Evolutionary conservation across 169 alveolate species (phyloP).

Genomic region (Fabrea salina): DNA sequence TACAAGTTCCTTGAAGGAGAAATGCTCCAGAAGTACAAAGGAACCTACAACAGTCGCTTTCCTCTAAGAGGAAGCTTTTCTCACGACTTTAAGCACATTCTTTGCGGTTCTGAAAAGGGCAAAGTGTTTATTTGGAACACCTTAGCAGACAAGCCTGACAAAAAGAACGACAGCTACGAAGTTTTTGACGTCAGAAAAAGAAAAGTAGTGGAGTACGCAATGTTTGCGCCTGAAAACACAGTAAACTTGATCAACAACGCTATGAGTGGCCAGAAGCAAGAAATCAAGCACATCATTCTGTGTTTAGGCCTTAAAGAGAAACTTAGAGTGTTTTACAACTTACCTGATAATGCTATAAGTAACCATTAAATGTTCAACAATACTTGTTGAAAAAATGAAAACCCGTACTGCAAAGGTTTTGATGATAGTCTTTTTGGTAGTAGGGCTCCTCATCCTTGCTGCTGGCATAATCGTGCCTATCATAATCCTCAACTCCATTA

Average conservation of each 20-base stretch:
- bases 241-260: no score
- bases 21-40: slow-evolving; percentile 6
- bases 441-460: not conserved
- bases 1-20: not conserved
- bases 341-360: no score
- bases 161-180: slow-evolving; percentile 1
- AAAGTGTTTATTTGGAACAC: not conserved
- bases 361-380: no score
- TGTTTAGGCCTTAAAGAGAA: not conserved
- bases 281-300: not conserved
- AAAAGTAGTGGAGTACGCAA: slow-evolving; percentile 1
- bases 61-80: not conserved
- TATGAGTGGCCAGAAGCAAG: no score
- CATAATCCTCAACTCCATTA: not conserved
- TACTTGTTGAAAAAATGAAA: no score
- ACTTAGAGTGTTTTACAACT: not conserved
- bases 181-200: not conserved
- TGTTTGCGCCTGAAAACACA: slow-evolving; percentile 13
- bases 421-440: no score
- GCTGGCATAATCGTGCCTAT: not conserved
- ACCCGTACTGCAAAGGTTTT: no score
- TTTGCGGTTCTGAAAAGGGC: slow-evolving; percentile 6
- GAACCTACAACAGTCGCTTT: not conserved
- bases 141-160: not conserved
- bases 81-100: not conserved